These are phyloP conservation scores for Acanthamoeba castellanii DNA, from an alignment of 208 protist species.

Conservation along the genomic window DNA sequence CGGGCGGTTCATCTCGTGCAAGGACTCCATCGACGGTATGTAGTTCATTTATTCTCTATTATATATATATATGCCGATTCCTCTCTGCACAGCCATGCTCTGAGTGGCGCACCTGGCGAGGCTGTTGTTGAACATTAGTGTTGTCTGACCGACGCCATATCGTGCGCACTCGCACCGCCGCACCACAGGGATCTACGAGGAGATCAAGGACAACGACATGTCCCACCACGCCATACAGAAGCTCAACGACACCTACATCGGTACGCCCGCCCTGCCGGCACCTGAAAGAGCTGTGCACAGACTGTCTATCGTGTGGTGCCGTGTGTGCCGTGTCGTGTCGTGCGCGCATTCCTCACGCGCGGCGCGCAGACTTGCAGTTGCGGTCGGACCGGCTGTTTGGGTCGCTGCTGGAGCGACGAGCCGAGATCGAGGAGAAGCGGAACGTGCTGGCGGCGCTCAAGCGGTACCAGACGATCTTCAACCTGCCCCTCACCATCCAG, in stretches of 20 bases:
- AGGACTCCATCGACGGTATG: conserved; percentile 43
- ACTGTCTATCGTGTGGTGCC: not conserved
- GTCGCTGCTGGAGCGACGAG: not conserved
- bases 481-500: conserved; percentile 33
- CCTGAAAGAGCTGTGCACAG: not conserved
- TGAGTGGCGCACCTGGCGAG: too few species aligned
- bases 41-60: too few species aligned
- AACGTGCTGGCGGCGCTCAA: conserved; percentile 8
- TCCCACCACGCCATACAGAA: not conserved
- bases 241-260: not conserved
- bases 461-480: conserved; percentile 16
- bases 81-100: too few species aligned
- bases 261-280: not conserved
- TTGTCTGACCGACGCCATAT: too few species aligned
- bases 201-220: conserved; percentile 5
- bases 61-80: too few species aligned
- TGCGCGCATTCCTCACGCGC: too few species aligned
- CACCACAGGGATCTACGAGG: not conserved
- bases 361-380: not conserved
- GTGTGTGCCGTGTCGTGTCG: not conserved
- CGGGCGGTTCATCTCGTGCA: conserved; percentile 34
- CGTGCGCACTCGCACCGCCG: too few species aligned
- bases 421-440: not conserved
- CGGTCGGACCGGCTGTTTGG: not conserved
- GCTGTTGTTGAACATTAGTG: too few species aligned